Evolutionary conservation across 352 stramenopile genomes (phyloP).

Genomic region (Phytophthora boehmeriae): DNA sequence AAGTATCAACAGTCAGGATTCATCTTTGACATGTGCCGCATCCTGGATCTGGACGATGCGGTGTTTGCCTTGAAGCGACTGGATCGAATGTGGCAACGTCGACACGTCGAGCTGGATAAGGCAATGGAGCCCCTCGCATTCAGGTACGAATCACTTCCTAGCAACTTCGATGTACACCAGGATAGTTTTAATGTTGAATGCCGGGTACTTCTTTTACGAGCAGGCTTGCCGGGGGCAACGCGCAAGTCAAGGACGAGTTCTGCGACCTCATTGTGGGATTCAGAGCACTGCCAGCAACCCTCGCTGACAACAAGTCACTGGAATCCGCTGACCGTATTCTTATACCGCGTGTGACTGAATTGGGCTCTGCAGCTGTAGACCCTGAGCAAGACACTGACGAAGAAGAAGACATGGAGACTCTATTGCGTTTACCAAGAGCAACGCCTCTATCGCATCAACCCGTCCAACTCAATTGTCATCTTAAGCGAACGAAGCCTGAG

Average conservation of each 20-base stretch:
- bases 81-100: constrained; percentile 51
- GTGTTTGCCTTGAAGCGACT: constrained; percentile 67
- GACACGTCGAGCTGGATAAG: constrained; percentile 33
- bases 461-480: constrained; percentile 28
- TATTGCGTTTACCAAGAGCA: constrained; percentile 21
- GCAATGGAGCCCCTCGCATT: constrained; percentile 31
- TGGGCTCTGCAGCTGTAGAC: background rate
- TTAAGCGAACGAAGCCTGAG: constrained; percentile 27
- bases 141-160: constrained; percentile 11
- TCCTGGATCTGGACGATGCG: constrained; percentile 68
- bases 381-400: constrained; percentile 14
- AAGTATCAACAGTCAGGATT: constrained; percentile 56
- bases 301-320: constrained; percentile 13
- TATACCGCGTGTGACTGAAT: constrained; percentile 8
- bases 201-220: background rate
- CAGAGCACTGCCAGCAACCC: constrained; percentile 24
- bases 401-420: constrained; percentile 7
- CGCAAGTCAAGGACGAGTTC: constrained; percentile 52
- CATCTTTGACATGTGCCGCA: constrained; percentile 69
- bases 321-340: constrained; percentile 20
- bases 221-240: constrained; percentile 14
- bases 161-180: background rate
- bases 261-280: constrained; percentile 73
- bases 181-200: background rate
- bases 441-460: constrained; percentile 34